A percentile compares a stretch with the other conserved stretches of the same genome.
Evolutionary conservation across 805 yeast species (phyloP).

Genomic region (Komagataella mondaviorum): DNA sequence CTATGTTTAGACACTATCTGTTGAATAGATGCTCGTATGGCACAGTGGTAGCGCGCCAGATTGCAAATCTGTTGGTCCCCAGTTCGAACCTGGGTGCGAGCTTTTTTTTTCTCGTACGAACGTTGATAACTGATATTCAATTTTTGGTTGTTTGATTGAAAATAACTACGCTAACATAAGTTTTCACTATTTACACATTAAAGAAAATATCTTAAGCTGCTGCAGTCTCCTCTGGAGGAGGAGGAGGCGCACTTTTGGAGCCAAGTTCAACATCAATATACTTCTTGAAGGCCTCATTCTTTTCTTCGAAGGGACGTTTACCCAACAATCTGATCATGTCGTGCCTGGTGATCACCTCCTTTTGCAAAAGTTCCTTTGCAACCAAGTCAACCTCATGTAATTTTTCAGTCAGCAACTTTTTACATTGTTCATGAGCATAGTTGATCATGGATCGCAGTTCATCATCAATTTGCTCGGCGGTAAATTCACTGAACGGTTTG

Average conservation of each 20-base stretch:
- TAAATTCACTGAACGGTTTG: constrained; percentile 62
- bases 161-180: too few species aligned
- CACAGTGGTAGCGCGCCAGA: constrained; percentile 99
- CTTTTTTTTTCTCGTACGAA: constrained; percentile 26
- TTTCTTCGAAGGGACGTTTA: constrained; percentile 64
- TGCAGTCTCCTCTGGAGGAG: background rate
- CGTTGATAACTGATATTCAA: too few species aligned
- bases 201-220: background rate
- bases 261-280: constrained; percentile 34
- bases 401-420: constrained; percentile 41
- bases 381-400: constrained; percentile 49
- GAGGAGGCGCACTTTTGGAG: background rate
- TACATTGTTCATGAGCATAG: constrained; percentile 53
- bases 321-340: constrained; percentile 72
- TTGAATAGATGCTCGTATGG: constrained; percentile 25
- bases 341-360: constrained; percentile 71
- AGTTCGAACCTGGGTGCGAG: constrained; percentile 93
- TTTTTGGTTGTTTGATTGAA: too few species aligned
- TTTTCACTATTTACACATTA: background rate
- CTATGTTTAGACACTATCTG: too few species aligned
- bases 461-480: constrained; percentile 51
- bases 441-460: constrained; percentile 58
- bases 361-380: constrained; percentile 57
- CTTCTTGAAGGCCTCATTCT: constrained; percentile 82
- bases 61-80: constrained; percentile 98